Percentiles rank a stretch among this genome's conserved stretches.
Evolutionary conservation across 768 basidiomycete species (phyloP).

Genomic region (Suillus plorans): DNA sequence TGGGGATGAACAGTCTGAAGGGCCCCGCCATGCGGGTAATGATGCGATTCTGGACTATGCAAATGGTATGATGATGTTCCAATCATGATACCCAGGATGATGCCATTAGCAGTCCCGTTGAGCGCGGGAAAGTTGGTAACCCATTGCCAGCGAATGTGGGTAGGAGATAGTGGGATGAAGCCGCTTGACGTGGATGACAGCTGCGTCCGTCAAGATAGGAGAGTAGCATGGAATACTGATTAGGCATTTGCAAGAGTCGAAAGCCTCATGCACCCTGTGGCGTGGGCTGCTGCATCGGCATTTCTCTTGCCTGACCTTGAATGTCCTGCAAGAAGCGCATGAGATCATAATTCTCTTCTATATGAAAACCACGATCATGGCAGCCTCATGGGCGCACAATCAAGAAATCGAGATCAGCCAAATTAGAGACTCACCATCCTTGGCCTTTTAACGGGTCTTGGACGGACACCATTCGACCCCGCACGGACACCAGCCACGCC

Average conservation of each 20-base stretch:
- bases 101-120: background rate
- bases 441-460: constrained; percentile 75
- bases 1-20: background rate
- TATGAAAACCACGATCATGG: background rate
- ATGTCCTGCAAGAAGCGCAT: constrained; percentile 45
- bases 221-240: background rate
- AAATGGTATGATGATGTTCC: constrained; percentile 1
- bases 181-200: background rate
- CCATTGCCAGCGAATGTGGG: background rate
- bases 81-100: constrained; percentile 1
- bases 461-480: constrained; percentile 55
- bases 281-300: constrained; percentile 69
- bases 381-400: background rate
- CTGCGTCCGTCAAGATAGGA: background rate
- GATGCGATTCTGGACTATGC: constrained; percentile 1
- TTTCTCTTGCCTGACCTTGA: constrained; percentile 62
- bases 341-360: background rate
- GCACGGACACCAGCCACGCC: constrained; percentile 52
- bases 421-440: constrained; percentile 54
- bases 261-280: constrained; percentile 59
- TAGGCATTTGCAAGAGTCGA: background rate
- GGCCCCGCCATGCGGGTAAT: background rate
- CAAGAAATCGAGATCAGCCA: background rate
- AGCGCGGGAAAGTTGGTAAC: background rate
- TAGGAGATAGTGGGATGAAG: background rate